Conservation (phyloP, 352 stramenopile species). For the Phytophthora quininea region DNA sequence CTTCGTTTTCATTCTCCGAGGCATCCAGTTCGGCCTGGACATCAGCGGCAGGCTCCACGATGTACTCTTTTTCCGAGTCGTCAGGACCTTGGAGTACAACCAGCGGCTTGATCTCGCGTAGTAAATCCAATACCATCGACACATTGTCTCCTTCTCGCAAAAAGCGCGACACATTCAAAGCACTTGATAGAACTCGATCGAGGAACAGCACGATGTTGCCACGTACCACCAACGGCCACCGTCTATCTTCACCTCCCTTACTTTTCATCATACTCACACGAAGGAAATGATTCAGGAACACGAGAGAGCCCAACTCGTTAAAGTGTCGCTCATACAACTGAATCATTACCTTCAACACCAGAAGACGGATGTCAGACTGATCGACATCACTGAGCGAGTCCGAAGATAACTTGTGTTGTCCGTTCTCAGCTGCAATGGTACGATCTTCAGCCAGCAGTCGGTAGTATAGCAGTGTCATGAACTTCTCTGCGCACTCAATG, state of each 20-base stretch:
- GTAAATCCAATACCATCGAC: slow-evolving; percentile 74
- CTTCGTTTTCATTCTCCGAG: slow-evolving; percentile 58
- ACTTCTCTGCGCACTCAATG: slow-evolving; percentile 74
- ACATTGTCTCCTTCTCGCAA: slow-evolving; percentile 77
- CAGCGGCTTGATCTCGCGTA: slow-evolving; percentile 80
- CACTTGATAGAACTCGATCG: slow-evolving; percentile 80
- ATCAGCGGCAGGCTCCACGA: slow-evolving; percentile 58
- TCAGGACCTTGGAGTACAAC: slow-evolving; percentile 69
- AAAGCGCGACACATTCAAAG: slow-evolving; percentile 81
- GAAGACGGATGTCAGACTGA: slow-evolving; percentile 73
- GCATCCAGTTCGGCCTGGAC: slow-evolving; percentile 62
- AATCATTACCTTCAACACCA: slow-evolving; percentile 90
- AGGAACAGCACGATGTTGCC: slow-evolving; percentile 87
- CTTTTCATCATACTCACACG: slow-evolving; percentile 78
- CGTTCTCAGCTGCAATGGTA: slow-evolving; percentile 20
- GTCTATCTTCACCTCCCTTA: slow-evolving; percentile 44
- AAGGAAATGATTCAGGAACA: slow-evolving; percentile 86
- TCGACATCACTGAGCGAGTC: slow-evolving; percentile 51
- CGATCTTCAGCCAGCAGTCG: slow-evolving; percentile 77
- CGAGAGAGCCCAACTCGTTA: slow-evolving; percentile 71
- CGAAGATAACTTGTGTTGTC: slow-evolving; percentile 25
- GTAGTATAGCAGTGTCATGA: slow-evolving; percentile 90
- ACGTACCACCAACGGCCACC: slow-evolving; percentile 78
- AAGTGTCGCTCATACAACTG: slow-evolving; percentile 86
- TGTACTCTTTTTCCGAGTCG: slow-evolving; percentile 76